These are phyloP conservation scores for Trifolium dubium DNA, from an alignment of 306 rosid genomes.

Conservation along the genomic window DNA sequence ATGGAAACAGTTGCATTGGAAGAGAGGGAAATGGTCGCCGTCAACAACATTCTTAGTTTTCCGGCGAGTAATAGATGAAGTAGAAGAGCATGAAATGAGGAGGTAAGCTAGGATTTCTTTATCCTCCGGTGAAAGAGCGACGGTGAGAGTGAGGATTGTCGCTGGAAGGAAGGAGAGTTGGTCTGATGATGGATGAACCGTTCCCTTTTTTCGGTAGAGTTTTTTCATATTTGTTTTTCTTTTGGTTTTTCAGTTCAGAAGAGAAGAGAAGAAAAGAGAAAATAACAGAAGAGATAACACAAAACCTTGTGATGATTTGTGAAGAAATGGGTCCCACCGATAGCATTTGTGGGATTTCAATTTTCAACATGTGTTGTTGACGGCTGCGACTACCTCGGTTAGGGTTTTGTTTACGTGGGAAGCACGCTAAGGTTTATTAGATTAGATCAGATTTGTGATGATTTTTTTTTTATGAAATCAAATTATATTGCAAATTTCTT, in stretches of 20 bases:
- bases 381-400: not conserved
- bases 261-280: not conserved
- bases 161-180: constrained; percentile 83
- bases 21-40: constrained; percentile 71
- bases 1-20: constrained; percentile 74
- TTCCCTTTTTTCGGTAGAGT: constrained; percentile 73
- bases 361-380: not conserved
- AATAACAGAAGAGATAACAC: too few relatives aligned
- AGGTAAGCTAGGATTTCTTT: constrained; percentile 82
- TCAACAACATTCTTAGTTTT: not conserved
- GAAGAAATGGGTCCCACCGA: too few relatives aligned
- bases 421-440: not conserved
- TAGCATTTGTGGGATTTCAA: not conserved
- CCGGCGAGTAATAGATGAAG: constrained; percentile 38
- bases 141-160: constrained; percentile 66
- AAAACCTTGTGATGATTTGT: too few relatives aligned
- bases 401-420: constrained; percentile 1
- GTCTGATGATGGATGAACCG: constrained; percentile 80
- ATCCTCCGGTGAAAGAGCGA: constrained; percentile 69
- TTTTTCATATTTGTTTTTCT: constrained; percentile 78
- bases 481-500: too few relatives aligned
- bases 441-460: too few relatives aligned
- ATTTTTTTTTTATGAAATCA: too few relatives aligned
- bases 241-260: not conserved
- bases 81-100: constrained; percentile 64